Conservation (phyloP, 192 early-diverging fungal genomes). For the Radiomyces spectabilis region DNA sequence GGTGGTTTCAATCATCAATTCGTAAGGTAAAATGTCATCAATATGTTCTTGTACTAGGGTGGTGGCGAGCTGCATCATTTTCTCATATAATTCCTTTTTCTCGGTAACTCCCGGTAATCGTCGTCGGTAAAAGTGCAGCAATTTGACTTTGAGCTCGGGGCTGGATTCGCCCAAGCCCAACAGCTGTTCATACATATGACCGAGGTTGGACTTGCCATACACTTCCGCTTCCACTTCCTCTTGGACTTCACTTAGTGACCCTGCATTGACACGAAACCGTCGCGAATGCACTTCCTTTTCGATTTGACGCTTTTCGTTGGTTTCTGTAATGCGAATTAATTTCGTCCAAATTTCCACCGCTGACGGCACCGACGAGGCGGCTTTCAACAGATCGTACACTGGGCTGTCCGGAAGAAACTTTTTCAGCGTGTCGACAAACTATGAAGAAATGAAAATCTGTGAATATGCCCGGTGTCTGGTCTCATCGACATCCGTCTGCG, state of each 20-base stretch:
- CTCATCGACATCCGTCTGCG: too few species aligned
- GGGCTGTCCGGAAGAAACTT: slow-evolving; percentile 33
- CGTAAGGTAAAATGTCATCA: slow-evolving; percentile 30
- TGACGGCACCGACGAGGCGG: slow-evolving; percentile 20
- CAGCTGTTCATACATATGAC: slow-evolving; percentile 14
- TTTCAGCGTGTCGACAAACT: slow-evolving; percentile 26
- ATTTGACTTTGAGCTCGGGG: slow-evolving; percentile 7
- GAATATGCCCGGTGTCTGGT: too few species aligned
- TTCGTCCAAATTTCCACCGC: slow-evolving; percentile 25
- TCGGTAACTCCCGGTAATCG: not conserved
- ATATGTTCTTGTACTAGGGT: slow-evolving; percentile 17
- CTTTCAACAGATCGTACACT: slow-evolving; percentile 31
- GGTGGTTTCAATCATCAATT: slow-evolving; percentile 39
- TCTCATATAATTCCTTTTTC: slow-evolving; percentile 22
- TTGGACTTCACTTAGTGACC: slow-evolving; percentile 48
- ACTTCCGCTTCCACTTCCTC: slow-evolving; percentile 62
- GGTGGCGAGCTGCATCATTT: slow-evolving; percentile 23
- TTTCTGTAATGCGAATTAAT: slow-evolving; percentile 26
- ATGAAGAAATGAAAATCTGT: too few species aligned
- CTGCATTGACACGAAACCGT: slow-evolving; percentile 60
- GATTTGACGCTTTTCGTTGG: slow-evolving; percentile 33
- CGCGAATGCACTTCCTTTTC: slow-evolving; percentile 57
- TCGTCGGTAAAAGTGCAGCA: slow-evolving; percentile 10
- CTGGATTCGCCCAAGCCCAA: not conserved
- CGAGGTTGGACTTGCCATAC: slow-evolving; percentile 40